A percentile compares a stretch with the other conserved stretches of the same genome.
Conservation (phyloP, 148 eudicot species). For the Euryodendron excelsum region DNA sequence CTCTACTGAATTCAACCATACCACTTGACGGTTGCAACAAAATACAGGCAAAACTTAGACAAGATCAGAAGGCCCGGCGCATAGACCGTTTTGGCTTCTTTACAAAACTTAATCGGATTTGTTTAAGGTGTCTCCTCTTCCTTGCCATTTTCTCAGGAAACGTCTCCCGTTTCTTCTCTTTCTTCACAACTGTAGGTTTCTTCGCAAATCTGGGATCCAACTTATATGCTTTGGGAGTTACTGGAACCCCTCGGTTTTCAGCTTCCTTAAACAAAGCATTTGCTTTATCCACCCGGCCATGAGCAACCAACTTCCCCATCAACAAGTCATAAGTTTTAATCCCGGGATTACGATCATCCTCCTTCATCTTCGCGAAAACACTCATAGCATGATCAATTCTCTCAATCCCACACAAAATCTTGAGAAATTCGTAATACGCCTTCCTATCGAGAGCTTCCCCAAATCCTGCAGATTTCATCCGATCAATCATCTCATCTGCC, state of each 20-base stretch:
- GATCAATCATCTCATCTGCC: conserved; percentile 91
- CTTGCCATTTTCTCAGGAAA: conserved; percentile 59
- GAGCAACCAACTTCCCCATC: conserved; percentile 71
- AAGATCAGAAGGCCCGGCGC: conserved; percentile 43
- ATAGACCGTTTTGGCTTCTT: conserved; percentile 43
- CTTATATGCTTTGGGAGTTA: conserved; percentile 64
- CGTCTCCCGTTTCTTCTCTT: conserved; percentile 56
- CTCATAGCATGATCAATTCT: conserved; percentile 85
- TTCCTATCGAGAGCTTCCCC: conserved; percentile 62
- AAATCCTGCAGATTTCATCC: conserved; percentile 84
- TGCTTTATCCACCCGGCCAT: conserved; percentile 56
- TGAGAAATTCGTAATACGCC: conserved; percentile 71
- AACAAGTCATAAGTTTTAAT: conserved; percentile 72
- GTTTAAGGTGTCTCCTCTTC: conserved; percentile 46
- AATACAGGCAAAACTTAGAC: background rate
- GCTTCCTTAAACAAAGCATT: conserved; percentile 76
- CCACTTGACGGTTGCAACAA: conserved; percentile 11
- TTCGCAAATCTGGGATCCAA: conserved; percentile 69
- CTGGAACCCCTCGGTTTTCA: conserved; percentile 39
- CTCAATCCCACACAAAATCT: conserved; percentile 83
- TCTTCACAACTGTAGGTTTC: conserved; percentile 54
- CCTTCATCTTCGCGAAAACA: conserved; percentile 79
- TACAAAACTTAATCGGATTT: conserved; percentile 66
- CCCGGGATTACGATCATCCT: conserved; percentile 71
- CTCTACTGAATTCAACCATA: background rate